Base-by-base conservation (phyloP, 108 stramenopile genomes). In the Pseudonitzschia delicatissima region DNA sequence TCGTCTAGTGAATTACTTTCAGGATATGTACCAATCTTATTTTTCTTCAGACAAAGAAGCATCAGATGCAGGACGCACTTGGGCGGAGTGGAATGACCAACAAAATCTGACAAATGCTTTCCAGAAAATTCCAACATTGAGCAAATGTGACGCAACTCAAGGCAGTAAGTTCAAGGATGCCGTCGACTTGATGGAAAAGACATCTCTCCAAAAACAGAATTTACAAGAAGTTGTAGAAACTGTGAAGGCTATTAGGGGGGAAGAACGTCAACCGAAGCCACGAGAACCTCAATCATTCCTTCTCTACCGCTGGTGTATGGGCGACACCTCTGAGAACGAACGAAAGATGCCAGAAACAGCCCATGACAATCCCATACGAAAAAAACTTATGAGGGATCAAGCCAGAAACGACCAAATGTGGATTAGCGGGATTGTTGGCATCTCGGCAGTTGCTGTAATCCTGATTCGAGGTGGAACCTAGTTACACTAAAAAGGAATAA, bases 161-260 rank as follows among this genome's bases (percentile, higher is more conserved):
- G 39, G 42, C 55, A 40, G 5, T 37, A 31, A 44, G 20, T 77
- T 78, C 49, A 72, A 74, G 36, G 74, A 82, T 49, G 83, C 88
- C 11, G 73, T 90, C 62, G 78, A 77, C 37, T 70, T 90, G 42
- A 90, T 90, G 88, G 81, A 84, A 70, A 48, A 57, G 36, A 51
- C 86, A 23, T 80, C 85, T 2, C 44, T 86, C 47, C 88, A 81
- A 21, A 77, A 78, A n/a, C 82, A 69, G 48, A 73, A 81, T 26
- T 74, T 85, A 47, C 63, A 77, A 34, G 75, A 85, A 61, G 75
- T 79, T 3, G 47, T 79, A 70, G 71, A 40, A 57, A 28, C 39
- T 37, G 62, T 29, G 66, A 85, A 78, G 35, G 79, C 78, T 26
- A 72, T 53, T 44, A 57, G 83, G 51, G 20, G 13, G 26, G 35